Percentiles rank a stretch among this genome's conserved stretches.
Conservation (phyloP, 2,329 filamentous ascomycete species). For the Parafenestella ontariensis region DNA sequence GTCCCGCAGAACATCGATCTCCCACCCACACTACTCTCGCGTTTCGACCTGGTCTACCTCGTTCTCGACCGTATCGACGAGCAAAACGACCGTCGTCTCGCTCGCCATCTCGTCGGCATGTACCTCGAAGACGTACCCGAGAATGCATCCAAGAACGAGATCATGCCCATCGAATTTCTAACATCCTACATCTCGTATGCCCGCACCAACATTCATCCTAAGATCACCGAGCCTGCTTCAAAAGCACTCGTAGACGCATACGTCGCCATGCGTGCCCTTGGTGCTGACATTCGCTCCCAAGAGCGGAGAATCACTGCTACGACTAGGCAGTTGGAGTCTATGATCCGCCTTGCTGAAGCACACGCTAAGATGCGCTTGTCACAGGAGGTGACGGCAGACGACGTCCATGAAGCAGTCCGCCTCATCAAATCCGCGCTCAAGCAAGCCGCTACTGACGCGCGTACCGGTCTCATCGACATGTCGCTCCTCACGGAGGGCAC, state of each 20-base stretch:
- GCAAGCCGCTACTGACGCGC: slow-evolving; percentile 91
- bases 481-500: slow-evolving; percentile 93
- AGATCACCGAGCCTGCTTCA: slow-evolving; percentile 80
- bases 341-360: slow-evolving; percentile 96
- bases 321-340: slow-evolving; percentile 93
- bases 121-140: slow-evolving; percentile 95
- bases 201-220: slow-evolving; percentile 82
- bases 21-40: slow-evolving; percentile 89
- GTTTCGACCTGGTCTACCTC: slow-evolving; percentile 96
- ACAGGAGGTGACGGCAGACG: slow-evolving; percentile 74
- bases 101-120: slow-evolving; percentile 92
- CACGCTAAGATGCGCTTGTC: slow-evolving; percentile 97
- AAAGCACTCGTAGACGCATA: slow-evolving; percentile 85
- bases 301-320: slow-evolving; percentile 98
- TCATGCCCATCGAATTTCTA: slow-evolving; percentile 87
- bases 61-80: slow-evolving; percentile 95
- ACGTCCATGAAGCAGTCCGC: slow-evolving; percentile 89
- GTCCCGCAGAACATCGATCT: slow-evolving; percentile 98
- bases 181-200: slow-evolving; percentile 98
- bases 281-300: slow-evolving; percentile 71
- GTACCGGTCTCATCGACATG: slow-evolving; percentile 96
- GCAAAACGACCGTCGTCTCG: slow-evolving; percentile 83
- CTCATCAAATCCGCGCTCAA: slow-evolving; percentile 94
- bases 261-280: slow-evolving; percentile 92
- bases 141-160: slow-evolving; percentile 78